A percentile compares a stretch with the other conserved stretches of the same genome.
Evolutionary conservation across 129 eudicot species (phyloP).

Genomic region (Flaveria linearis): DNA sequence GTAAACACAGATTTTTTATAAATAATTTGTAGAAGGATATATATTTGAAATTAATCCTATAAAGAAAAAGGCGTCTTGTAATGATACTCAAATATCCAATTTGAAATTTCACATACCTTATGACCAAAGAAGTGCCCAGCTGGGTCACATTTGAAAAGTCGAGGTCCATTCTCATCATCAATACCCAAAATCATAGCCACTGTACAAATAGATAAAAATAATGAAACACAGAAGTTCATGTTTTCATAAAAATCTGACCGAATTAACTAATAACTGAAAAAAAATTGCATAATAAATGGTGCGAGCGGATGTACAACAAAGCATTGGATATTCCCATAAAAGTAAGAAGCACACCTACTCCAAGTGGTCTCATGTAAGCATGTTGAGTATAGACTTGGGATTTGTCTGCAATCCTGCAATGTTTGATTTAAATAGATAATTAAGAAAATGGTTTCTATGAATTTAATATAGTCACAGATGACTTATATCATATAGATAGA

Average conservation of each 20-base stretch:
- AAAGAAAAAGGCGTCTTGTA: background rate
- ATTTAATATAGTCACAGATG: background rate
- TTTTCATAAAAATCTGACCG: background rate
- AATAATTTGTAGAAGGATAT: background rate
- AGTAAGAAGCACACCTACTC: constrained; percentile 68
- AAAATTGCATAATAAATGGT: background rate
- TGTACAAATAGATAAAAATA: constrained; percentile 20
- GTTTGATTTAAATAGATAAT: background rate
- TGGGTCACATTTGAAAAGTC: constrained; percentile 95
- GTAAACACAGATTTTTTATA: background rate
- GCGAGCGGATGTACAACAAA: background rate
- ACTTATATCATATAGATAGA: background rate
- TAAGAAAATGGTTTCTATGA: background rate
- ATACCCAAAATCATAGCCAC: constrained; percentile 98
- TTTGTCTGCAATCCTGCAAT: constrained; percentile 95
- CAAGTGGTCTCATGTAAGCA: constrained; percentile 99
- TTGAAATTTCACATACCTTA: constrained; percentile 48
- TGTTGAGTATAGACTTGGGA: constrained; percentile 97
- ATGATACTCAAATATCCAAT: background rate
- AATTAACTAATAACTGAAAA: background rate
- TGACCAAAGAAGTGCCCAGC: constrained; percentile 99
- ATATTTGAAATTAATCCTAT: background rate
- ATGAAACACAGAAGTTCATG: background rate
- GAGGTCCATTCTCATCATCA: constrained; percentile 93
- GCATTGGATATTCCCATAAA: background rate